phyloP scores from a whole-genome alignment of 2,329 filamentous ascomycete genomes.

The Fusarium sp. region DNA sequence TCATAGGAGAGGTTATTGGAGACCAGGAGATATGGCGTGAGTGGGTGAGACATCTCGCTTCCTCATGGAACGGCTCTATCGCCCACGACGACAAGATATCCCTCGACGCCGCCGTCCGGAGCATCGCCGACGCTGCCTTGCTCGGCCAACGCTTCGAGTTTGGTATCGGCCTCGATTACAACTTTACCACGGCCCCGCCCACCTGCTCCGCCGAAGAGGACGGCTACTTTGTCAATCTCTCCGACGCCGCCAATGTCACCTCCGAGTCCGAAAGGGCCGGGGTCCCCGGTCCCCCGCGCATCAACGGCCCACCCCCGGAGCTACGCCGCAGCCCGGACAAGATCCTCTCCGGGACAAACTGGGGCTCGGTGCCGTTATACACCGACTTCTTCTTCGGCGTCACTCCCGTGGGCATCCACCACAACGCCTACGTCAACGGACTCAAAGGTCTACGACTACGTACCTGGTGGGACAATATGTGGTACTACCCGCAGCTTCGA shows the following conservation, averaged over 20 bases:
- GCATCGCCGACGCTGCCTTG: constrained; percentile 46
- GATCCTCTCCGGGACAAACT: constrained; percentile 37
- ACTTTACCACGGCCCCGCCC: constrained; percentile 51
- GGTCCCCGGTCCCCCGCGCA: constrained; percentile 46
- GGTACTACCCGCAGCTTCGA: constrained; percentile 50
- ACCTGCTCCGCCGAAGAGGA: constrained; percentile 54
- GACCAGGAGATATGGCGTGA: constrained; percentile 54
- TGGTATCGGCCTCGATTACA: constrained; percentile 54
- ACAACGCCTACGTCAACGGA: constrained; percentile 51
- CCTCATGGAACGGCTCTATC: constrained; percentile 48
- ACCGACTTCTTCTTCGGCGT: constrained; percentile 53
- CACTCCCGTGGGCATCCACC: constrained; percentile 52
- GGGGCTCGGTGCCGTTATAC: constrained; percentile 51
- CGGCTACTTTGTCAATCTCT: constrained; percentile 49
- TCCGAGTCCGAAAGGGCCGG: constrained; percentile 46
- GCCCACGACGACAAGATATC: constrained; percentile 24
- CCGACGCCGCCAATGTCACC: constrained; percentile 38
- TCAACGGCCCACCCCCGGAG: constrained; percentile 45
- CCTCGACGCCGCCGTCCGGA: constrained; percentile 34
- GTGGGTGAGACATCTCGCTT: constrained; percentile 45
- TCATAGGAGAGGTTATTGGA: constrained; percentile 53
- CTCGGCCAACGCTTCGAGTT: constrained; percentile 51
- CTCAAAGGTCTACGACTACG: constrained; percentile 48
- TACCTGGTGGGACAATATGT: constrained; percentile 53
- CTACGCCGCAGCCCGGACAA: constrained; percentile 29